Percentiles rank a stretch among this genome's conserved stretches.
Conservation (phyloP, 2,329 filamentous ascomycete species). For the Ilyonectria sp. region DNA sequence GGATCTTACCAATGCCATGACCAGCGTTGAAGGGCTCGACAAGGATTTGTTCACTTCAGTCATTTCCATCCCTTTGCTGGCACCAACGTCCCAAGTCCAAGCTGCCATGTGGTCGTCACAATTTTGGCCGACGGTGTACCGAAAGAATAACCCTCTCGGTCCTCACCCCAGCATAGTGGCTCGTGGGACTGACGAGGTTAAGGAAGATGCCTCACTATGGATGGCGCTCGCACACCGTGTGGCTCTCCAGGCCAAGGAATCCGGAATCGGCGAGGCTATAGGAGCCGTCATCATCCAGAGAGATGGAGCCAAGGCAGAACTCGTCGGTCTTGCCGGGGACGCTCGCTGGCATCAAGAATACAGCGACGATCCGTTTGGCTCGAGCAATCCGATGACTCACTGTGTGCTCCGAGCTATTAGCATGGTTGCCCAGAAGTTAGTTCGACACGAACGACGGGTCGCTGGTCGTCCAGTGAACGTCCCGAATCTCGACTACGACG, state of each 20-base stretch:
- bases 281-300: slow-evolving; percentile 84
- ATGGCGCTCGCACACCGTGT: slow-evolving; percentile 77
- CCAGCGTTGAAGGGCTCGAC: slow-evolving; percentile 65
- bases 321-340: slow-evolving; percentile 84
- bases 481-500: slow-evolving; percentile 69
- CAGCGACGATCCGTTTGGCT: slow-evolving; percentile 56
- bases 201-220: slow-evolving; percentile 74
- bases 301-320: slow-evolving; percentile 63
- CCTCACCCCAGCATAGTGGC: slow-evolving; percentile 84
- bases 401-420: slow-evolving; percentile 84
- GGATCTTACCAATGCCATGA: slow-evolving; percentile 65
- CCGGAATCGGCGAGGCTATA: slow-evolving; percentile 76
- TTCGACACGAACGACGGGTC: slow-evolving; percentile 66
- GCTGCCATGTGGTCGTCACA: slow-evolving; percentile 81
- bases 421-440: slow-evolving; percentile 81
- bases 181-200: slow-evolving; percentile 79
- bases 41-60: slow-evolving; percentile 71
- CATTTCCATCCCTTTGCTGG: slow-evolving; percentile 79
- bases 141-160: slow-evolving; percentile 89
- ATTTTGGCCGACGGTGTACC: slow-evolving; percentile 90
- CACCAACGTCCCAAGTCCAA: slow-evolving; percentile 83
- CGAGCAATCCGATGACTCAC: slow-evolving; percentile 84
- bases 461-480: slow-evolving; percentile 52
- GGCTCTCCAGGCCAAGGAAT: slow-evolving; percentile 70
- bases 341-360: slow-evolving; percentile 76